Base-by-base conservation (phyloP, 805 yeast species). In the Teunomyces barrocoloradensis region DNA sequence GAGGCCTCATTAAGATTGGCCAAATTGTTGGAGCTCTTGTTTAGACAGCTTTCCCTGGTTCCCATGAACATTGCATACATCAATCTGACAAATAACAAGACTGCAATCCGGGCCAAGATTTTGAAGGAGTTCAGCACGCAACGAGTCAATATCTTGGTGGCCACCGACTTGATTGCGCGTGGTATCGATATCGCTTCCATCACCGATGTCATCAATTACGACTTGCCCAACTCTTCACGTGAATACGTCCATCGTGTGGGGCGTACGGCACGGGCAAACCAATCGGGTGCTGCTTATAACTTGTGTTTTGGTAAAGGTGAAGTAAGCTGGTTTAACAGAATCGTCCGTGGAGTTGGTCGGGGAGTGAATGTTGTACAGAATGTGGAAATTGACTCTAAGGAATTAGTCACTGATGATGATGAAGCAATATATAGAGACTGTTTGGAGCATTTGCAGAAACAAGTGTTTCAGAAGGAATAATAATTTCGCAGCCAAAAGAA, bases 201-300 rank as follows among this genome's bases (percentile, higher is more conserved):
- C 42, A 75, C 80, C 38, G 79, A 81, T 52, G 97, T 94, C 10
- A 71, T 94, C 44, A 94, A 94, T 66, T 94, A 94, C 65, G 98
- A 94, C 61, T 65, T 90, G 46, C 99, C 99, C 18, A 75, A 81
- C 21, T 86, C 96, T 1, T 78, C 91, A 0, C 84, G 95, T 53
- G 98, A 94, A 57, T 94, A 94, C 56, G 89, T 94, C 23, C 99
- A 94, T 67, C 79, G 99, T 59, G 89, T 90, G 34, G 99, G 99
- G 35, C 84, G 99, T 72, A 91, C 98, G 0, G 97, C 98, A 1
- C 82, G 99, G 69, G 99, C 99, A 2, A 84, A 86, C 44, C 79
- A 82, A 30, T 44, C 54, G 0, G 99, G 99, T 61, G 69, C 71
- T 32, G 96, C 96, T 0, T 79, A 83, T 61, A 86, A 82, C 41